Conservation (phyloP, 371 early-diverging fungal species). For the Mortierella sp. region DNA sequence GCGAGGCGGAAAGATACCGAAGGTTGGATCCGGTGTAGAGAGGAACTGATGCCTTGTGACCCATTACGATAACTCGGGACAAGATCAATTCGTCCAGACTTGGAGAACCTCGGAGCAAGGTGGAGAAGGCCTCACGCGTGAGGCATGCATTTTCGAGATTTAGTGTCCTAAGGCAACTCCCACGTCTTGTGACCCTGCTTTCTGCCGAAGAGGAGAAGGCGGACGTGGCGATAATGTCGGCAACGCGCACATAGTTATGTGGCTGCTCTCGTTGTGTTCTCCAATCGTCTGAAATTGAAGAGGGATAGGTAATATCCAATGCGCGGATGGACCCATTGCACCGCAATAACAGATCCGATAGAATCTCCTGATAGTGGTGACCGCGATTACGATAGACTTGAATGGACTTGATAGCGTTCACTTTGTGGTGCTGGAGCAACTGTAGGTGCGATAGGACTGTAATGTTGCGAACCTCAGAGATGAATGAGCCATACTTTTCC, state of each 20-base stretch:
- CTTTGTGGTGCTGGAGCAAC: not conserved
- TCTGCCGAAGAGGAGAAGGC: not conserved
- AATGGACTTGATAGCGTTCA: not conserved
- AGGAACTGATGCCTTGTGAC: not conserved
- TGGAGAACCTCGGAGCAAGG: not conserved
- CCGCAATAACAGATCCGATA: not conserved
- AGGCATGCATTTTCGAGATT: not conserved
- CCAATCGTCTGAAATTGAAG: too few relatives aligned
- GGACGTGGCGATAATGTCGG: not conserved
- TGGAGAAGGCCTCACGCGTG: not conserved
- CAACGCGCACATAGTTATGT: not conserved
- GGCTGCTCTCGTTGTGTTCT: not conserved
- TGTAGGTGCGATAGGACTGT: not conserved
- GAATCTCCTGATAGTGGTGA: not conserved
- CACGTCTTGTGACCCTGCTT: not conserved
- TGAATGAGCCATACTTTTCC: not conserved
- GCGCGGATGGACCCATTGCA: not conserved
- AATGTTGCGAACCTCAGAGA: not conserved
- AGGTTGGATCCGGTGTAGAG: not conserved
- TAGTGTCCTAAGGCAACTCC: not conserved
- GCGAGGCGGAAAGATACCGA: not conserved
- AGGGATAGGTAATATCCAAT: too few relatives aligned
- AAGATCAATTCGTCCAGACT: not conserved
- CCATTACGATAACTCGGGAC: not conserved
- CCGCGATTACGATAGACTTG: fast-evolving